phyloP scores from a whole-genome alignment of 2,329 filamentous ascomycete species.

The Camptophora hylomeconis region DNA sequence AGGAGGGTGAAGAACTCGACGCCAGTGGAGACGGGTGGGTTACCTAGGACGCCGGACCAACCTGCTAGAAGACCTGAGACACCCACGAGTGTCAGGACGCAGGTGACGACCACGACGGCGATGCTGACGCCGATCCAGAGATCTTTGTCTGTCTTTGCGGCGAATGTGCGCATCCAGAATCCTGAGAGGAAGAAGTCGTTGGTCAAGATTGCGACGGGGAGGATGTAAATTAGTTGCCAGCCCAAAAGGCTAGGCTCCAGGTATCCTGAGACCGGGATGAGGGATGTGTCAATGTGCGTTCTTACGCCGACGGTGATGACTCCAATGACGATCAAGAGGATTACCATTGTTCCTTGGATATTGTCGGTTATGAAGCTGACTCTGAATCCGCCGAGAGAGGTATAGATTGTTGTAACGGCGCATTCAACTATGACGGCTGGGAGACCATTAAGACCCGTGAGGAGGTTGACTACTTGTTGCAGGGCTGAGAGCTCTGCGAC shows the following conservation, averaged over 20 bases:
- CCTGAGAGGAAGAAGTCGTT: conserved; percentile 80
- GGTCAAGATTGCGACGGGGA: conserved; percentile 66
- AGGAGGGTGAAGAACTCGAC: conserved; percentile 66
- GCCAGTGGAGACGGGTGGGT: conserved; percentile 48
- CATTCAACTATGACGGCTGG: conserved; percentile 68
- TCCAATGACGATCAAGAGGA: conserved; percentile 61
- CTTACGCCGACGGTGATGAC: conserved; percentile 66
- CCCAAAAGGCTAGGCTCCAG: conserved; percentile 59
- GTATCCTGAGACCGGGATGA: conserved; percentile 56
- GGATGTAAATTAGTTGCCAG: conserved; percentile 76
- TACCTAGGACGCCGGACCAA: conserved; percentile 61
- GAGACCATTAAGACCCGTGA: conserved; percentile 63
- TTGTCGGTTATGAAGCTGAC: conserved; percentile 78
- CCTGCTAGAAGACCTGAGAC: conserved; percentile 60
- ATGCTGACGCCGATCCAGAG: conserved; percentile 62
- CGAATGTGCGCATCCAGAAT: conserved; percentile 76
- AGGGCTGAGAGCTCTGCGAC: conserved; percentile 70
- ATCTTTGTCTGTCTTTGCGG: conserved; percentile 63
- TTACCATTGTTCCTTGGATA: conserved; percentile 66
- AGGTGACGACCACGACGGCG: conserved; percentile 50
- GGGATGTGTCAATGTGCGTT: conserved; percentile 55
- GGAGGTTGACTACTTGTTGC: conserved; percentile 60
- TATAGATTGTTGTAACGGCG: conserved; percentile 68
- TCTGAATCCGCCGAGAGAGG: conserved; percentile 67
- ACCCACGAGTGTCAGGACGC: conserved; percentile 62